Evolutionary conservation across 768 basidiomycete species (phyloP), one percentile per base, ranked within the genome.

Genomic region (Mycena belliarum): DNA sequence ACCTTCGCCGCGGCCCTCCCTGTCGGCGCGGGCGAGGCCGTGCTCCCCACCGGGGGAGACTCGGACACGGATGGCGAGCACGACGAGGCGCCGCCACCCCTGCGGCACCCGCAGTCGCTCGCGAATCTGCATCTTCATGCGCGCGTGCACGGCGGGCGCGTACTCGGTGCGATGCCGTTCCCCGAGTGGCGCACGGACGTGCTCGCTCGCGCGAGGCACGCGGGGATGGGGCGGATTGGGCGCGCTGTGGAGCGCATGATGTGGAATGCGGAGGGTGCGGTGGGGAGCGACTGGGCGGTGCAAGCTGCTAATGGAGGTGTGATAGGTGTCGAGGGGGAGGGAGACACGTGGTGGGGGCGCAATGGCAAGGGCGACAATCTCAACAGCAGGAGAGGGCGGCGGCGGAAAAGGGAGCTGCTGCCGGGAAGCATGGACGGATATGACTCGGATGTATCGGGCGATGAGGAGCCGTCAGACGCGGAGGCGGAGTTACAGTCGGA

Each of bases 131-230:
- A 28, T 25, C 25, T 62, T 14, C 59, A 28, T 24, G 20, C 50
- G 3, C 59, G 28, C 25, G 20, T 46, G 3, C 52, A 43, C 20
- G 45, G 45, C 14, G 35, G 29, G 3, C 60, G 63, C 28, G 63
- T 66, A 15, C 72, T 76, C 18, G 73, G 75, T 5, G 75, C 80
- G 0, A 68, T 86, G 1, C 81, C 80, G 0, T 89, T 86, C 67
- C 88, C 88, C 0, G 87, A 88, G 61, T 90, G 88, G 88, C 80
- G 87, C 0, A 64, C 74, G 0, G 75, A 76, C 2, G 65, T 84
- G 0, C 75, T 82, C 2, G 71, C 76, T 38, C 75, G 78, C 40
- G 87, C 87, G 0, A 77, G 79, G 12, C 75, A 76, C 26, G 81
- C 85, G 14, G 85, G 86, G 0, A 72, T 86, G 67, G 82, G 87